Percentiles rank a stretch among this genome's conserved stretches.
phyloP scores from a whole-genome alignment of 108 stramenopile species.

The Stephanodiscus minutulus region DNA sequence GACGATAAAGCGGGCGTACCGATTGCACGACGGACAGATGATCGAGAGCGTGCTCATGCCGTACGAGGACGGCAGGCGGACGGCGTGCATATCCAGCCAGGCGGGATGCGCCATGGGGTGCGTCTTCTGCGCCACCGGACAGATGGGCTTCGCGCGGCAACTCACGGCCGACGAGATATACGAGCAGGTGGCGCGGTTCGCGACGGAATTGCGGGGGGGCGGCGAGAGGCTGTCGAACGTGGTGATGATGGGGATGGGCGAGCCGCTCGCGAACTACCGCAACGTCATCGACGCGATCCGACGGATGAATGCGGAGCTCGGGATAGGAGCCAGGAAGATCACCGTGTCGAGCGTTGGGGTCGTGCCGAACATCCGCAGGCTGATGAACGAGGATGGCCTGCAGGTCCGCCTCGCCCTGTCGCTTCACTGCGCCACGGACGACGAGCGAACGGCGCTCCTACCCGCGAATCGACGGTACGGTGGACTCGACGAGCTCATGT shows the following conservation, averaged over 20 bases:
- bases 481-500: conserved; percentile 87
- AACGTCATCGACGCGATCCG: conserved; percentile 89
- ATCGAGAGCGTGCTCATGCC: conserved; percentile 98
- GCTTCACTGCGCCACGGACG: conserved; percentile 90
- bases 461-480: conserved; percentile 92
- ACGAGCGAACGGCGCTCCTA: conserved; percentile 84
- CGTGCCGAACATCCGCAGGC: conserved; percentile 77
- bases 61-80: conserved; percentile 93
- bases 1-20: conserved; percentile 91
- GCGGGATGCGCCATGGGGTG: conserved; percentile 97
- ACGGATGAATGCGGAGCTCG: conserved; percentile 86
- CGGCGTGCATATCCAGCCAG: conserved; percentile 95
- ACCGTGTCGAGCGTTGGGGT: conserved; percentile 94
- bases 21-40: conserved; percentile 85
- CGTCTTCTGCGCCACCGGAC: conserved; percentile 80
- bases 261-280: conserved; percentile 91
- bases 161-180: conserved; percentile 91
- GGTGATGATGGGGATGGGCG: conserved; percentile 98
- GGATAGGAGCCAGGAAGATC: conserved; percentile 93
- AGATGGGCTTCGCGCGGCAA: conserved; percentile 96
- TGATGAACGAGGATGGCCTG: conserved; percentile 58
- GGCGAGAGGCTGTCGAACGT: conserved; percentile 87
- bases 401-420: conserved; percentile 89
- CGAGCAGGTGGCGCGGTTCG: conserved; percentile 87
- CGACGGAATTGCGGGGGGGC: conserved; percentile 57